Percentiles rank a stretch among this genome's conserved stretches.
Conservation (phyloP, 1,284 basidiomycete species). For the Puccinia triticina region DNA sequence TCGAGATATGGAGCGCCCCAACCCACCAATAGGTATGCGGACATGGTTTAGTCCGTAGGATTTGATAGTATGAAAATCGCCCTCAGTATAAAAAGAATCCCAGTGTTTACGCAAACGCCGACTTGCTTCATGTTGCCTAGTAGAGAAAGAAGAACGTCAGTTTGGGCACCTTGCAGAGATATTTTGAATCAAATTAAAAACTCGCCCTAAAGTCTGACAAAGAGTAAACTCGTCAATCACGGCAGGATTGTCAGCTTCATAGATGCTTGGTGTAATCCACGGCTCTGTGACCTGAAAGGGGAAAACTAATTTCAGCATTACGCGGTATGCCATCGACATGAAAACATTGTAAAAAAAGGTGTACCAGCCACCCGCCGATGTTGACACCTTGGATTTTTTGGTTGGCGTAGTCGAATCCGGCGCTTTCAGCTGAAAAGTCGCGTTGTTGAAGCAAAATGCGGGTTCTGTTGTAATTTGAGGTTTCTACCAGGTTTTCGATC, state of each 20-base stretch:
- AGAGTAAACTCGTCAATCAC: constrained; percentile 74
- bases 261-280: constrained; percentile 78
- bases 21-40: constrained; percentile 80
- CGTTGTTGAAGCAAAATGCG: neutral
- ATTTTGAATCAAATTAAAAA: neutral
- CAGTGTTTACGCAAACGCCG: constrained; percentile 69
- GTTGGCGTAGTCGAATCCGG: constrained; percentile 56
- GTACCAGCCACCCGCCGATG: constrained; percentile 59
- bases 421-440: neutral
- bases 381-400: constrained; percentile 62
- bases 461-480: neutral
- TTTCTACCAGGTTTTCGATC: neutral
- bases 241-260: constrained; percentile 67
- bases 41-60: constrained; percentile 80
- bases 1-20: constrained; percentile 48
- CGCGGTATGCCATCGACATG: neutral
- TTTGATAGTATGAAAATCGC: constrained; percentile 73
- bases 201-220: constrained; percentile 65
- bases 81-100: constrained; percentile 78
- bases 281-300: constrained; percentile 63
- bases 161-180: neutral
- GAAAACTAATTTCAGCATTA: neutral
- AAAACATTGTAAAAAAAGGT: constrained; percentile 49
- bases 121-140: constrained; percentile 52
- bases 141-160: neutral